Percentiles rank a stretch among this genome's conserved stretches.
phyloP scores from a whole-genome alignment of 2,329 filamentous ascomycete genomes.

The Fonsecaea monophora region DNA sequence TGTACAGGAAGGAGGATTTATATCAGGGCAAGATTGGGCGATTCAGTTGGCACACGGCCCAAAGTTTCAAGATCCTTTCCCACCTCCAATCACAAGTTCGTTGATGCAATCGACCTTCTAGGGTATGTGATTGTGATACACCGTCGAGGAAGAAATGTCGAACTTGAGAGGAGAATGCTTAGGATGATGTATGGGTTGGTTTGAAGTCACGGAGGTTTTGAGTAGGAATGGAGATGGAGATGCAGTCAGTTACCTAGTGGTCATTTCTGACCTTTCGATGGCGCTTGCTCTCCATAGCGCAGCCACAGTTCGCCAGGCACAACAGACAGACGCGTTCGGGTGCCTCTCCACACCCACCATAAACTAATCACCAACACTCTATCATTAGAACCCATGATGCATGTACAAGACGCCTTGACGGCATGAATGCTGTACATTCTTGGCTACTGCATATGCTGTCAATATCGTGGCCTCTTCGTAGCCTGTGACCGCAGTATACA shows the following conservation, averaged over 20 bases:
- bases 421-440: background rate
- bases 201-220: conserved; percentile 17
- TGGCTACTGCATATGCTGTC: background rate
- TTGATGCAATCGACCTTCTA: conserved; percentile 1
- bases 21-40: conserved; percentile 56
- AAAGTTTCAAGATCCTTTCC: conserved; percentile 1
- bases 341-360: conserved; percentile 5
- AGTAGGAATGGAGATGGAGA: conserved; percentile 18
- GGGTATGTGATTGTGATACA: conserved; percentile 5
- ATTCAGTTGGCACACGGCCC: conserved; percentile 42
- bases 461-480: background rate
- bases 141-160: conserved; percentile 1
- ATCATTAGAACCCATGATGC: background rate
- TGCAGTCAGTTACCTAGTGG: conserved; percentile 6
- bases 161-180: conserved; percentile 6
- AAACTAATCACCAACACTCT: conserved; percentile 12
- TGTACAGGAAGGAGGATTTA: conserved; percentile 43
- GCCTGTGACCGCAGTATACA: background rate
- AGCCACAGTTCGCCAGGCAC: conserved; percentile 21
- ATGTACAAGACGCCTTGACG: background rate
- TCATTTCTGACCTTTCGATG: conserved; percentile 3
- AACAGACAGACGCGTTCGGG: conserved; percentile 18
- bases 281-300: conserved; percentile 12
- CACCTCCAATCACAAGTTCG: conserved; percentile 6
- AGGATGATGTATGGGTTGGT: conserved; percentile 30